Conservation (phyloP, 2,329 filamentous ascomycete species). For the Diaporthe caulivora region DNA sequence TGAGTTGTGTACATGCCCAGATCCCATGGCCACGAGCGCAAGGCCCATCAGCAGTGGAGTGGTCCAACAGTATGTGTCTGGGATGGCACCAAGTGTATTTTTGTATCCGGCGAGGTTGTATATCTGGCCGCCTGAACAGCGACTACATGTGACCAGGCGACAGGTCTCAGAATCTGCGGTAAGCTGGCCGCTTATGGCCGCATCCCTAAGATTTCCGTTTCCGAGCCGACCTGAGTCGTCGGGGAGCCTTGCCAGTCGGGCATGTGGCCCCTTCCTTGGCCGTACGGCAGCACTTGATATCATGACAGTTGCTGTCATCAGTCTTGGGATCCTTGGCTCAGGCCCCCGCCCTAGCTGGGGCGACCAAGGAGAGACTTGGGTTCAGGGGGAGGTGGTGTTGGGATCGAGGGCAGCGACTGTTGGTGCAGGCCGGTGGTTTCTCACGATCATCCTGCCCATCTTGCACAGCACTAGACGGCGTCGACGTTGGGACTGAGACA, state of each 20-base stretch:
- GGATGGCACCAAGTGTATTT: not conserved
- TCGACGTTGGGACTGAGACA: slow-evolving; percentile 6
- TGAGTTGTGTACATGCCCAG: not conserved
- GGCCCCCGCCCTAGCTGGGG: not conserved
- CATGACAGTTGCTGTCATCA: not conserved
- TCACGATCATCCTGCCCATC: slow-evolving; percentile 22
- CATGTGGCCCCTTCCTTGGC: not conserved
- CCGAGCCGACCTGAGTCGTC: not conserved
- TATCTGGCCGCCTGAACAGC: slow-evolving; percentile 16
- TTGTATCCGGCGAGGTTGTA: not conserved
- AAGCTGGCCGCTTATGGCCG: slow-evolving; percentile 21
- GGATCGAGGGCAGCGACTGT: no score
- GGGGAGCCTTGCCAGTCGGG: not conserved
- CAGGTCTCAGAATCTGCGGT: slow-evolving; percentile 25
- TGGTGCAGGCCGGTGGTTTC: no score
- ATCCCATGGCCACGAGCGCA: not conserved
- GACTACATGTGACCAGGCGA: slow-evolving; percentile 18
- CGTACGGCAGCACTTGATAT: not conserved
- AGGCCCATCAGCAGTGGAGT: no score
- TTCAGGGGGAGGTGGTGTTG: not conserved
- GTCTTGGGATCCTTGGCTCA: slow-evolving; percentile 10
- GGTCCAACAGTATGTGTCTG: not conserved
- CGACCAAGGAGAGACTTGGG: not conserved
- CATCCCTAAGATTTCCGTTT: not conserved
- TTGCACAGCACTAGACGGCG: not conserved